Base-by-base conservation (phyloP, 345 rosid genomes). In the Eutrema heterophyllum region DNA sequence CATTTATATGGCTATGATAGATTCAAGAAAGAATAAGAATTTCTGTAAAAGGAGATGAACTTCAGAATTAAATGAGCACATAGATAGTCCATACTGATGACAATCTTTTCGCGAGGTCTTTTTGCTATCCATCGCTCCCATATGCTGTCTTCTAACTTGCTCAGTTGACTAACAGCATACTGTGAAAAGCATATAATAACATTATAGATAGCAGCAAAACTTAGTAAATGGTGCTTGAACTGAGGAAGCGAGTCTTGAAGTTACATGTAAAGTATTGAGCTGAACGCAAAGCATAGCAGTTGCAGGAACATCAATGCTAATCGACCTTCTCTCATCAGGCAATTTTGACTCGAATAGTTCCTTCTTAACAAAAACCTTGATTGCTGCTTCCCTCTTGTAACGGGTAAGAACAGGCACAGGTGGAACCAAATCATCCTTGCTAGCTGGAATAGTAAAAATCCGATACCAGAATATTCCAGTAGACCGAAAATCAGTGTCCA, bases 131-230 rank as follows among this genome's bases (percentile, higher is more conserved):
- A 91, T 80, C 88, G 85, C 64, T 87, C 86, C 90, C 85, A 87
- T 64, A 94, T 88, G 90, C 90, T 88, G 70, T 94, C 98, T 83
- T 91, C 98, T 84, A 94, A 71, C 83, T 87, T 94, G 78, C 83
- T 89, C 67, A 91, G 87, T 78, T 94, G 98, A 84, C 90, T 94
- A 69, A 91, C 84, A 71, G 97, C 98, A 80, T 89, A 91, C 98
- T 94, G 93, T 72, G 32, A 71, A 71, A 9, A 75, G 67, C 67
- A 81, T 41, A 64, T 32, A 48, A 75, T 58, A 48, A 67, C 53
- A 52, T 44, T 66, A 71, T 8, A 66, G 27, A 50, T 27, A 39
- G 35, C 62, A 71, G 43, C 26, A 49, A 70, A 64, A 21, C 50
- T 63, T 11, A 27, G 24, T 33, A 50, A 70, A 64, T 50, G 44